phyloP scores from a whole-genome alignment of 768 basidiomycete genomes.

The Suillus alpinus region DNA sequence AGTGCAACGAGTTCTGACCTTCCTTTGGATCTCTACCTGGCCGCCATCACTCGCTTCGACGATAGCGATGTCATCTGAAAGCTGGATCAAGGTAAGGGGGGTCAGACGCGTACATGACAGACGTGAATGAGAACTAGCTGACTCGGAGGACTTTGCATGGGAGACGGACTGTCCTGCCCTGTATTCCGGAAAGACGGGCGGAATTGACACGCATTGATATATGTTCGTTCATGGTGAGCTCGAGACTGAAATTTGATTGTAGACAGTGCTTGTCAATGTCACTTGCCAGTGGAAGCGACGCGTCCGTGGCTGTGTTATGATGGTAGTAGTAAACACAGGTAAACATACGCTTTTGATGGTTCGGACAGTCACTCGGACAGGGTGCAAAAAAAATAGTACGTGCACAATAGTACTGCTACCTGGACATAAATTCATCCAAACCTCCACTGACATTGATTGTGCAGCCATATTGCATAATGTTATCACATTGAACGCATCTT shows the following conservation, averaged over 20 bases:
- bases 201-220: constrained; percentile 59
- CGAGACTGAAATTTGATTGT: neutral
- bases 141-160: constrained; percentile 61
- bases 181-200: constrained; percentile 48
- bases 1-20: constrained; percentile 32
- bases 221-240: constrained; percentile 21
- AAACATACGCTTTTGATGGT: neutral
- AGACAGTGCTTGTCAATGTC: neutral
- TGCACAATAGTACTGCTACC: too few species aligned
- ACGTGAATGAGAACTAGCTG: constrained; percentile 11
- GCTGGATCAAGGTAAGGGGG: constrained; percentile 21
- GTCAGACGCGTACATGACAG: constrained; percentile 1
- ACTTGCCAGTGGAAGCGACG: neutral
- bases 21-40: constrained; percentile 48
- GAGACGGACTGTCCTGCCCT: constrained; percentile 56
- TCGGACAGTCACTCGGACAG: too few species aligned
- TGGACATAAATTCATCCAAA: too few species aligned
- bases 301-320: neutral
- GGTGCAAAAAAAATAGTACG: too few species aligned
- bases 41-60: constrained; percentile 70
- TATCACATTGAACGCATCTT: too few species aligned
- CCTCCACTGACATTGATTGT: too few species aligned
- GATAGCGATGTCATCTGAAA: constrained; percentile 43
- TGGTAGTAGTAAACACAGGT: neutral
- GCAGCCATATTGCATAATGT: too few species aligned